A percentile compares a stretch with the other conserved stretches of the same genome.
Conservation (phyloP, 805 yeast species). For the Ogataea allantospora region DNA sequence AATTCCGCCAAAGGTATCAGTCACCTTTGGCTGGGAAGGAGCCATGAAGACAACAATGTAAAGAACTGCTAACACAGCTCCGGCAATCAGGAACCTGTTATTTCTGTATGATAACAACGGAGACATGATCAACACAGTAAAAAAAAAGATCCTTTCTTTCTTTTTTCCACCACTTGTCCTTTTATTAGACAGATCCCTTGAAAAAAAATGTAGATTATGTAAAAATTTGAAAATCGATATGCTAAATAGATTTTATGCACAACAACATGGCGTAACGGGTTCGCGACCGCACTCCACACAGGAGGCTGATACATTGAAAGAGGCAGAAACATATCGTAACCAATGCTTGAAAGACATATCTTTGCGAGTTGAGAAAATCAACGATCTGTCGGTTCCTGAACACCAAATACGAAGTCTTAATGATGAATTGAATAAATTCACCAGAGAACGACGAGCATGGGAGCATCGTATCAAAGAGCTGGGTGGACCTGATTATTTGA, state of each 20-base stretch:
- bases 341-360: constrained; percentile 65
- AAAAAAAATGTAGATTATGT: constrained; percentile 59
- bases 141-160: constrained; percentile 1
- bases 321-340: constrained; percentile 70
- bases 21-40: constrained; percentile 19
- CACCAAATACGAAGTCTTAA: constrained; percentile 68
- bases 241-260: constrained; percentile 51
- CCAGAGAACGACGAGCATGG: constrained; percentile 74
- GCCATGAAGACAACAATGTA: constrained; percentile 49
- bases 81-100: constrained; percentile 51
- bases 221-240: constrained; percentile 50
- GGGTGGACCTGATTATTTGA: constrained; percentile 70
- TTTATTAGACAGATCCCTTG: not conserved
- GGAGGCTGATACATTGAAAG: constrained; percentile 51
- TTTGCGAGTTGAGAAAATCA: constrained; percentile 55
- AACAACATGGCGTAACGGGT: constrained; percentile 41
- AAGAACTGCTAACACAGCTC: constrained; percentile 43
- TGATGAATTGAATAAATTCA: constrained; percentile 65
- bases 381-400: constrained; percentile 58
- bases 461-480: constrained; percentile 66
- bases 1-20: constrained; percentile 10
- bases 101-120: constrained; percentile 41
- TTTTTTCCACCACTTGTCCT: constrained; percentile 6
- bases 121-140: constrained; percentile 16
- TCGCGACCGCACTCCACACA: constrained; percentile 62